Evolutionary conservation across 2,329 filamentous ascomycete species (phyloP).

Genomic region (Penicillium sp.): DNA sequence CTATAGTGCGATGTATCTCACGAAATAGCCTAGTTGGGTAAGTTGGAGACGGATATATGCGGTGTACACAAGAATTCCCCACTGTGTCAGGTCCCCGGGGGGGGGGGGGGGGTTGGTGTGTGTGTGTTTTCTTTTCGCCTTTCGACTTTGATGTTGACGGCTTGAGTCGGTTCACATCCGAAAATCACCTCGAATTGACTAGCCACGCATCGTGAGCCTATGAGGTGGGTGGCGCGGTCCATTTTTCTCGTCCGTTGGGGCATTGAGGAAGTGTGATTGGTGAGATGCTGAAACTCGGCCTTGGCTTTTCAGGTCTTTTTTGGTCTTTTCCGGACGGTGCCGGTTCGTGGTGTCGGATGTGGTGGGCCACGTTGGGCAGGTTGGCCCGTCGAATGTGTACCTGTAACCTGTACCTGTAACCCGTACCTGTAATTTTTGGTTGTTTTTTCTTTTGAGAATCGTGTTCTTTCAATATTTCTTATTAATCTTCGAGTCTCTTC

Average conservation of each 20-base stretch:
- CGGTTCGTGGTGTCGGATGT: slow-evolving; percentile 13
- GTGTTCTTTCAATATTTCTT: too few species aligned
- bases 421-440: background rate
- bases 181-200: slow-evolving; percentile 18
- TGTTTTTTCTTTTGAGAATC: too few species aligned
- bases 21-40: background rate
- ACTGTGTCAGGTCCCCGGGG: background rate
- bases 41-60: background rate
- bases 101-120: too few species aligned
- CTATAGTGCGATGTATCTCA: background rate
- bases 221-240: slow-evolving; percentile 31
- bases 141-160: background rate
- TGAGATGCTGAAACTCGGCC: slow-evolving; percentile 28
- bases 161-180: slow-evolving; percentile 6
- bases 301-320: slow-evolving; percentile 11
- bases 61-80: background rate
- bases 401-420: background rate
- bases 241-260: slow-evolving; percentile 20
- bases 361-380: slow-evolving; percentile 1
- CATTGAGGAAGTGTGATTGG: slow-evolving; percentile 23
- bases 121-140: background rate
- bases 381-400: slow-evolving; percentile 1
- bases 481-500: background rate
- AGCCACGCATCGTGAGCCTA: slow-evolving; percentile 12
- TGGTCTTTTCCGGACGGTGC: slow-evolving; percentile 23